phyloP scores from a whole-genome alignment of 306 rosid genomes.

The Quercus ilex region DNA sequence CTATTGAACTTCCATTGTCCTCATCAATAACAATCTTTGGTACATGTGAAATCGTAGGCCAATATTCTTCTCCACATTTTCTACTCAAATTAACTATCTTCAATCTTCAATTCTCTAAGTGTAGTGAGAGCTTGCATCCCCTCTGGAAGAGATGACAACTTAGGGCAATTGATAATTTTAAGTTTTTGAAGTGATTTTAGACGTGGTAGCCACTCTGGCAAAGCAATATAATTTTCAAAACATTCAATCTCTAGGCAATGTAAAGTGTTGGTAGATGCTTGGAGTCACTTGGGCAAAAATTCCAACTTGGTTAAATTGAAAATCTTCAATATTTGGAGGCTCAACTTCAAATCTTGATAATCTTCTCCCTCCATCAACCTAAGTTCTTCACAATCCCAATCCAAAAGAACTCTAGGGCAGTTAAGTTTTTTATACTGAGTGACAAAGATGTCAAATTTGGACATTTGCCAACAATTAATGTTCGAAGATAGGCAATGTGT shows the following conservation, averaged over 20 bases:
- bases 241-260: not conserved
- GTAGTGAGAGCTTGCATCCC: not conserved
- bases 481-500: not conserved
- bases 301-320: not conserved
- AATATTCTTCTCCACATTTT: not conserved
- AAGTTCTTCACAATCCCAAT: constrained; percentile 1
- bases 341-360: not conserved
- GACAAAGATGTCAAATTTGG: constrained; percentile 17
- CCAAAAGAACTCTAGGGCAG: not conserved
- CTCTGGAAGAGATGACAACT: not conserved
- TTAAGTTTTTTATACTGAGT: not conserved
- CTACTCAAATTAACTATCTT: not conserved
- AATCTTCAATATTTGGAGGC: not conserved
- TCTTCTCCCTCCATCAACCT: not conserved
- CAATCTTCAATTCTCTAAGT: not conserved
- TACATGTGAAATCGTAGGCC: not conserved
- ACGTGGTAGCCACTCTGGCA: constrained; percentile 28
- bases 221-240: not conserved
- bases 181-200: not conserved
- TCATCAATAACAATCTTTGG: not conserved
- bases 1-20: too few species aligned
- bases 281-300: too few species aligned
- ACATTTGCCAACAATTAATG: not conserved
- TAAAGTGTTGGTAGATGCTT: not conserved
- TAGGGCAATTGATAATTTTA: not conserved